Percentiles rank a stretch among this genome's conserved stretches.
These are phyloP conservation scores for Talaromyces ruber DNA, from an alignment of 495 filamentous ascomycete genomes.

Conservation along the genomic window DNA sequence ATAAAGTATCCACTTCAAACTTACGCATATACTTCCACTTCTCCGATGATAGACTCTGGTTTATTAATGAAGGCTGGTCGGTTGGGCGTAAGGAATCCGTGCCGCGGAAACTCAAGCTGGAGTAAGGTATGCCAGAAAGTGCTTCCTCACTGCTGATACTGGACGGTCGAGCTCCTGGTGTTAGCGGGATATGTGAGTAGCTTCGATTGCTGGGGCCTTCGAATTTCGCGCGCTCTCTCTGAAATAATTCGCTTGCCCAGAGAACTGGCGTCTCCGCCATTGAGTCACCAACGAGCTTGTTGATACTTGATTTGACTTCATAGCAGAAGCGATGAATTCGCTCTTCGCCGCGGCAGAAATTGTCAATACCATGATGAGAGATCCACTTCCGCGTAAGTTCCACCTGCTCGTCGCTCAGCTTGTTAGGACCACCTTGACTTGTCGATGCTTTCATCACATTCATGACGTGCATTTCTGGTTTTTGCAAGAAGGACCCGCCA, in stretches of 20 bases:
- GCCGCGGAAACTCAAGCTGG: constrained; percentile 24
- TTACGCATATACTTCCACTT: constrained; percentile 48
- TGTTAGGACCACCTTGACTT: constrained; percentile 85
- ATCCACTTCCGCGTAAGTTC: constrained; percentile 83
- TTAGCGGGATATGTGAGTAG: constrained; percentile 36
- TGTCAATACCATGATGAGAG: constrained; percentile 71
- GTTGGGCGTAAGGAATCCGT: constrained; percentile 34
- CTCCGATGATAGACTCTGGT: constrained; percentile 60
- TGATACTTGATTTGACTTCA: constrained; percentile 81
- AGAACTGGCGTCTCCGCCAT: constrained; percentile 82
- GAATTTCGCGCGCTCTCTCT: constrained; percentile 65
- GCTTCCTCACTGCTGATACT: constrained; percentile 47
- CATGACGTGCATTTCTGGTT: constrained; percentile 78
- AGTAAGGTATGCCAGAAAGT: constrained; percentile 18
- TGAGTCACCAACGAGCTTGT: constrained; percentile 77
- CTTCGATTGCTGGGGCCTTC: constrained; percentile 50
- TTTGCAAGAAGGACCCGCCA: constrained; percentile 60
- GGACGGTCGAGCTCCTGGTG: constrained; percentile 34
- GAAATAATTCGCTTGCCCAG: constrained; percentile 86
- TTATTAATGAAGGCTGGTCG: constrained; percentile 29
- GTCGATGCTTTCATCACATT: constrained; percentile 76
- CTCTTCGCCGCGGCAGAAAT: constrained; percentile 94
- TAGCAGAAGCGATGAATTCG: constrained; percentile 90
- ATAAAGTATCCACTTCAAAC: constrained; percentile 38
- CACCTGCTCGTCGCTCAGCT: constrained; percentile 92